Evolutionary conservation across 208 protist species (phyloP).

Genomic region (Acanthamoeba healyi): DNA sequence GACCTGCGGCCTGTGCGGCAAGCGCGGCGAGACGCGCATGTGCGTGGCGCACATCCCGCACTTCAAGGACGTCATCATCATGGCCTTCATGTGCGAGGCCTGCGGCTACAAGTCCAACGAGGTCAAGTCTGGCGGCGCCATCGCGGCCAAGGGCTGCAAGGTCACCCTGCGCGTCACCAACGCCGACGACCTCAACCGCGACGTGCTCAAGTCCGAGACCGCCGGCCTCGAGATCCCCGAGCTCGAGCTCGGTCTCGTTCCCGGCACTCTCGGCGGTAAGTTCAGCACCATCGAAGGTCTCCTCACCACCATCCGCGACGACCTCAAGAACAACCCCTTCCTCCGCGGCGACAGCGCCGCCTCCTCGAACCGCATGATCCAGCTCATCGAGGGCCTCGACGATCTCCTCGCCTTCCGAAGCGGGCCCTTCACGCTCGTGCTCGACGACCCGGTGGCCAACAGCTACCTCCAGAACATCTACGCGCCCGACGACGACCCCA

Average conservation of each 20-base stretch:
- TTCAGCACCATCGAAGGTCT: constrained; percentile 94
- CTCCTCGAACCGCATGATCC: constrained; percentile 19
- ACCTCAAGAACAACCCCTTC: constrained; percentile 88
- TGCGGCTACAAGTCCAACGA: constrained; percentile 92
- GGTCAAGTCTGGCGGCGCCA: constrained; percentile 91
- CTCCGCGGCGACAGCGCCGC: constrained; percentile 83
- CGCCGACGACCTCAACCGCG: constrained; percentile 88
- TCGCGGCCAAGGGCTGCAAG: constrained; percentile 82
- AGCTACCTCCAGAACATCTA: constrained; percentile 89
- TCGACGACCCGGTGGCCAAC: constrained; percentile 91
- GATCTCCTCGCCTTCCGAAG: constrained; percentile 59
- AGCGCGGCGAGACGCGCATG: constrained; percentile 75
- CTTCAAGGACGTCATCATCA: constrained; percentile 93
- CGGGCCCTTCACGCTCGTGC: constrained; percentile 86
- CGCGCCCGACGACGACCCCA: constrained; percentile 90
- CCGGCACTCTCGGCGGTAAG: constrained; percentile 89
- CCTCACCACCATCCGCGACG: constrained; percentile 77
- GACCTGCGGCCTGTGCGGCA: constrained; percentile 81
- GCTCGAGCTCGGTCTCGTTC: constrained; percentile 84
- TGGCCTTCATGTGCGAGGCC: constrained; percentile 88
- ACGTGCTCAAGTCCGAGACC: constrained; percentile 92
- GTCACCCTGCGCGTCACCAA: constrained; percentile 86
- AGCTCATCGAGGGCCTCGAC: constrained; percentile 78
- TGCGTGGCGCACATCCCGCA: constrained; percentile 89
- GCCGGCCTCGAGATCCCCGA: constrained; percentile 89